These are phyloP conservation scores for Phialocephala subalpina DNA, from an alignment of 2,329 filamentous ascomycete genomes.

Conservation along the genomic window DNA sequence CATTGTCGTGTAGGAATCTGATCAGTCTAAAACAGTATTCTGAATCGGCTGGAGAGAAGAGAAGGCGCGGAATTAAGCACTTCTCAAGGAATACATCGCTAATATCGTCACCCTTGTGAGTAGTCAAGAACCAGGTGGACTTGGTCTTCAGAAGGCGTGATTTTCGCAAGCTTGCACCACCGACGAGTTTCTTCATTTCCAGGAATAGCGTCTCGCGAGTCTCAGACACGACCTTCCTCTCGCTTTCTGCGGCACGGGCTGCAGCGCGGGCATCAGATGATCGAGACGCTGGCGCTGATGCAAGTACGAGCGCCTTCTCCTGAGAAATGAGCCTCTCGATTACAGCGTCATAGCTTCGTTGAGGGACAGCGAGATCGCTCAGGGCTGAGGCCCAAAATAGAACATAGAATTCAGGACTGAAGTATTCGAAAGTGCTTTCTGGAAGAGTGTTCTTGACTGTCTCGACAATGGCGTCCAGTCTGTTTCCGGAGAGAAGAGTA, in stretches of 20 bases:
- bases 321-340: constrained; percentile 73
- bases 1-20: constrained; percentile 85
- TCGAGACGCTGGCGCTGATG: constrained; percentile 74
- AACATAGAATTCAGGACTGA: constrained; percentile 84
- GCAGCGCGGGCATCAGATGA: constrained; percentile 68
- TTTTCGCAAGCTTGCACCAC: constrained; percentile 71
- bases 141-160: constrained; percentile 79
- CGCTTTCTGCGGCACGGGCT: constrained; percentile 71
- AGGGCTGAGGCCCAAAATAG: constrained; percentile 93
- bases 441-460: constrained; percentile 69
- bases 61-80: constrained; percentile 87
- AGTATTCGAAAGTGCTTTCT: constrained; percentile 69
- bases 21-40: constrained; percentile 89
- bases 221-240: constrained; percentile 73
- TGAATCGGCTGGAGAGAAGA: constrained; percentile 85
- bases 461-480: constrained; percentile 78
- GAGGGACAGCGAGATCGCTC: constrained; percentile 80
- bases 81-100: constrained; percentile 85
- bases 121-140: constrained; percentile 77
- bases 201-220: constrained; percentile 74
- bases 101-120: constrained; percentile 69
- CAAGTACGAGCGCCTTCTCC: constrained; percentile 71
- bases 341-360: constrained; percentile 80
- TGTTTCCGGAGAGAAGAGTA: constrained; percentile 64
- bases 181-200: constrained; percentile 76